Base-by-base conservation (phyloP, 768 basidiomycete species). In the Tulasnella sp. region DNA sequence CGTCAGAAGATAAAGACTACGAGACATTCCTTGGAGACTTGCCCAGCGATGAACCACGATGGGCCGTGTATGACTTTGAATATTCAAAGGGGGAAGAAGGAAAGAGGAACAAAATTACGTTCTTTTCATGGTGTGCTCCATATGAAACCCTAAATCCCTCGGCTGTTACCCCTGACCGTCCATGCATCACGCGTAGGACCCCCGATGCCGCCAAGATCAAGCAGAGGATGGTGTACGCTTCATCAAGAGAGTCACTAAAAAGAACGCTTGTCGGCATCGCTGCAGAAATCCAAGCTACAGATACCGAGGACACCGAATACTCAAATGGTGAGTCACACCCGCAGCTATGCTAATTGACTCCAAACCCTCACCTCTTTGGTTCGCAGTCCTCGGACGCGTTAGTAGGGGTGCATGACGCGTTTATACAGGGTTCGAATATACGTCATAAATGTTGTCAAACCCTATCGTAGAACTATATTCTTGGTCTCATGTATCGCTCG, bases 51-150 rank as follows among this genome's bases (percentile, higher is more conserved):
- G 90, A 92, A 80, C 94, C 93, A 84, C 88, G 93, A 86, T 99
- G 91, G 90, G 97, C 93, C n/a, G 89, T 98, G 34, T 97, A 96
- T 83, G 96, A 99, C 85, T 92, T 97, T 81, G 92, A 94, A 82
- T 98, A 89, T 83, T 89, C 92, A 87, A 90, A 89, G 84, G 91
- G 89, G 78, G 92, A 88, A 12, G 92, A 88, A 76, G 93, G 93
- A 48, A 91, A 89, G 86, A 89, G 96, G 86, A 95, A 91, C 88
- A 99, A 98, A 88, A 87, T 98, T 79, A 85, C 88, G 82, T 97
- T 98, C 85, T 83, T 91, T 84, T 89, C 90, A 73, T 99, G 97
- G 97, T 98, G 84, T 85, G 93, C 90, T 21, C 56, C 80, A 31
- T 21, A 58, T 3, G 34, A 40, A 46, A 44, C 19, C 71, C 36